These are phyloP conservation scores for Auxenochlorella pyrenoidosa DNA, from an alignment of 139 green algal genomes.

Conservation along the genomic window DNA sequence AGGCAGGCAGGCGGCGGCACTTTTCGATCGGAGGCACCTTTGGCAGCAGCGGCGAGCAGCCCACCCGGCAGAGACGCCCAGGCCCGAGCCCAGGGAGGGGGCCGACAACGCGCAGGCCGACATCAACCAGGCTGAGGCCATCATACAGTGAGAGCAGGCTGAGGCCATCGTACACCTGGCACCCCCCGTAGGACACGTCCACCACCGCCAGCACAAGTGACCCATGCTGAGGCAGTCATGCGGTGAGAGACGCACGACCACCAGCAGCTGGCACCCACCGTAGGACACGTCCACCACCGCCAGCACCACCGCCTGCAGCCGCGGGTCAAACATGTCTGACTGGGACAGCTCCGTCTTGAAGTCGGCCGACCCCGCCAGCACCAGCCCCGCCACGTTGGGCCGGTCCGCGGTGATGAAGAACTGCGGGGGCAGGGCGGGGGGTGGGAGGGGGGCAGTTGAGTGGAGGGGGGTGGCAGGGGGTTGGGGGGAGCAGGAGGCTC, in stretches of 20 bases:
- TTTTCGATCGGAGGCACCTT: too few species aligned
- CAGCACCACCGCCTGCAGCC: slow-evolving; percentile 91
- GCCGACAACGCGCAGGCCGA: too few species aligned
- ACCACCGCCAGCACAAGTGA: too few species aligned
- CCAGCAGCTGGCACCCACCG: slow-evolving; percentile 56
- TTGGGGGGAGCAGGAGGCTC: not conserved
- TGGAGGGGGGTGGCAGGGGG: not conserved
- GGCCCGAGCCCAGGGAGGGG: too few species aligned
- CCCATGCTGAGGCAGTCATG: too few species aligned
- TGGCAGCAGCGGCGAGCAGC: not conserved
- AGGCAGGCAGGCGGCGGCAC: not conserved
- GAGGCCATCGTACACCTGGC: too few species aligned
- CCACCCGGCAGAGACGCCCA: too few species aligned
- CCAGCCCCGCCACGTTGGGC: slow-evolving; percentile 94
- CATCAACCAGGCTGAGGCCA: too few species aligned
- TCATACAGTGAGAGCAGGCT: too few species aligned
- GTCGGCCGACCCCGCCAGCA: slow-evolving; percentile 96
- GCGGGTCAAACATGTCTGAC: slow-evolving; percentile 97
- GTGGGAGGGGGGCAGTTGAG: too few species aligned
- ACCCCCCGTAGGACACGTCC: too few species aligned
- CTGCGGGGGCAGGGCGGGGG: slow-evolving; percentile 88
- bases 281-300: slow-evolving; percentile 98
- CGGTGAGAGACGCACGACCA: not conserved
- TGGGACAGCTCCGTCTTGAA: slow-evolving; percentile 98
- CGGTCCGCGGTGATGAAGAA: slow-evolving; percentile 94